Evolutionary conservation across 2,329 filamentous ascomycete genomes (phyloP).

Genomic region (Paraphaeosphaeria minitans): DNA sequence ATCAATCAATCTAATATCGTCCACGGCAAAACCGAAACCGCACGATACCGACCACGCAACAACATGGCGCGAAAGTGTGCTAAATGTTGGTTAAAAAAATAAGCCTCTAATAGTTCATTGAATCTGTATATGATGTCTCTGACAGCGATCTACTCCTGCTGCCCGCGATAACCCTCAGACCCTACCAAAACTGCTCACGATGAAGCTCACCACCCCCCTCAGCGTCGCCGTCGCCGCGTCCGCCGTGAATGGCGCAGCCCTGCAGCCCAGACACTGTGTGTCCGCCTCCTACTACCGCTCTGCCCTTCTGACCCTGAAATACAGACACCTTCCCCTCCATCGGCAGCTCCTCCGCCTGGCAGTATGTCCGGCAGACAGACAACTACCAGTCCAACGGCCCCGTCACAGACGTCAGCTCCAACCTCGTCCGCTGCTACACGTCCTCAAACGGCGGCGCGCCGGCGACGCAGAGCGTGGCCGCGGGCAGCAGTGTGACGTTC

Average conservation of each 20-base stretch:
- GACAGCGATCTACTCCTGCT: not conserved
- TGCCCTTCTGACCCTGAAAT: not conserved
- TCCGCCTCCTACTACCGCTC: conserved; percentile 1
- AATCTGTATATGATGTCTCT: conserved; percentile 12
- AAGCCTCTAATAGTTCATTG: too few relatives aligned
- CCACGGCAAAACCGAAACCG: conserved; percentile 13
- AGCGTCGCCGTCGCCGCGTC: conserved; percentile 24
- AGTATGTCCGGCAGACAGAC: conserved; percentile 38
- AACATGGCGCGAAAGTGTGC: conserved; percentile 11
- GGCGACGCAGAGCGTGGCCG: conserved; percentile 30
- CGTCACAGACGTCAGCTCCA: conserved; percentile 36
- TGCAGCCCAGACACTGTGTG: conserved; percentile 34
- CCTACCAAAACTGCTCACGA: conserved; percentile 14
- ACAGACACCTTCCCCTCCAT: conserved; percentile 35
- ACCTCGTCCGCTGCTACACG: conserved; percentile 43
- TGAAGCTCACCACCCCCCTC: conserved; percentile 34
- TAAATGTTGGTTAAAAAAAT: too few relatives aligned
- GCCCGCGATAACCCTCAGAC: not conserved
- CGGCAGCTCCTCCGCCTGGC: conserved; percentile 34
- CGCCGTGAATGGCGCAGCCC: conserved; percentile 28
- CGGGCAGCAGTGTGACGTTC: conserved; percentile 41
- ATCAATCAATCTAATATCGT: conserved; percentile 24
- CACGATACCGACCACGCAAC: not conserved
- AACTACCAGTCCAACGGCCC: conserved; percentile 40
- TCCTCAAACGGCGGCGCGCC: conserved; percentile 22